Percentiles rank a stretch among this genome's conserved stretches.
These are phyloP conservation scores for Sporisorium scitamineum DNA, from an alignment of 1,284 basidiomycete species.

Conservation along the genomic window DNA sequence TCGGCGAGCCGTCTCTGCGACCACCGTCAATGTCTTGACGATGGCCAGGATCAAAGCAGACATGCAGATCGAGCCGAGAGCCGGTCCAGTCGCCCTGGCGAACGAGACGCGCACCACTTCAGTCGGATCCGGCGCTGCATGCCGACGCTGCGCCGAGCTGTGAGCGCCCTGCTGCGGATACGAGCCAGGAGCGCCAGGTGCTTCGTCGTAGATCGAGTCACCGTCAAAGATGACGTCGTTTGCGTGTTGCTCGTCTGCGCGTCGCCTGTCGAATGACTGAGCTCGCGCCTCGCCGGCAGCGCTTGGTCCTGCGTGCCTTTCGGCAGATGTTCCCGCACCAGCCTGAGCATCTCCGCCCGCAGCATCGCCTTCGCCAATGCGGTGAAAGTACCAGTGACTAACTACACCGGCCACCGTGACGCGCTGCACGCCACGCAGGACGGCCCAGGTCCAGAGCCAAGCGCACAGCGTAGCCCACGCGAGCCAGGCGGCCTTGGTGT, in stretches of 20 bases:
- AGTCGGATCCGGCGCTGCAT: slow-evolving; percentile 45
- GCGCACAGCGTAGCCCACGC: slow-evolving; percentile 77
- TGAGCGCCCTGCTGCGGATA: slow-evolving; percentile 17
- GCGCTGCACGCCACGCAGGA: slow-evolving; percentile 82
- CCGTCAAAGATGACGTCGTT: slow-evolving; percentile 29
- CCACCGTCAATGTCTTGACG: slow-evolving; percentile 72
- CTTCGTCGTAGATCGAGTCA: slow-evolving; percentile 46
- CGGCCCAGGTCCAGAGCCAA: slow-evolving; percentile 92
- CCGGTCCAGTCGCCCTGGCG: slow-evolving; percentile 81
- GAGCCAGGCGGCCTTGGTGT: slow-evolving; percentile 84
- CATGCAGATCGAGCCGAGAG: slow-evolving; percentile 81
- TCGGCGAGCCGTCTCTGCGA: slow-evolving; percentile 73
- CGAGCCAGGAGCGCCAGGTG: slow-evolving; percentile 34
- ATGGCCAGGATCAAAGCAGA: slow-evolving; percentile 81
- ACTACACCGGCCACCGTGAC: slow-evolving; percentile 85
- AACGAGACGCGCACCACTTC: slow-evolving; percentile 82
- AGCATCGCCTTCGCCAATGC: slow-evolving; percentile 28
- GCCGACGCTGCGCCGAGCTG: slow-evolving; percentile 12
- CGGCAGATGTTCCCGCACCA: slow-evolving; percentile 8
- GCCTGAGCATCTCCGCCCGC: slow-evolving; percentile 11
- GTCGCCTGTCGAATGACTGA: slow-evolving; percentile 34
- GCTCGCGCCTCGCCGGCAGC: slow-evolving; percentile 5
- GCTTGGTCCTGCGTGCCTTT: not conserved
- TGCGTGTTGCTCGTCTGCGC: slow-evolving; percentile 36
- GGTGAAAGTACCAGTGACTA: slow-evolving; percentile 89